Conservation (phyloP, 768 basidiomycete species). For the Psilocybe subaeruginosa region DNA sequence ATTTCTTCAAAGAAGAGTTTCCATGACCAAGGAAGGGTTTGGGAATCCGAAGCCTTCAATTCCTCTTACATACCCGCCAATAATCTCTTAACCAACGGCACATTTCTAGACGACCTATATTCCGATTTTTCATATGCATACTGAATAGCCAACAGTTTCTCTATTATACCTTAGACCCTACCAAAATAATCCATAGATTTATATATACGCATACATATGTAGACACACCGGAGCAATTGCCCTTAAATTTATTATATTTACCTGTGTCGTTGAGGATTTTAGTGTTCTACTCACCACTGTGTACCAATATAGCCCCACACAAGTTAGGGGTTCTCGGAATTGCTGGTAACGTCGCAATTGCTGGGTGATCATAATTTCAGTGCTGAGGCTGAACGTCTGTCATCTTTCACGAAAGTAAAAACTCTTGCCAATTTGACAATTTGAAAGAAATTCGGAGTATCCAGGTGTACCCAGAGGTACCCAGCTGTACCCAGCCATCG, state of each 20-base stretch:
- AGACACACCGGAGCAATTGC: neutral
- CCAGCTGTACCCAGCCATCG: too few relatives aligned
- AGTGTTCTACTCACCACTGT: neutral
- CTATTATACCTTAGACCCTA: slow-evolving; percentile 1
- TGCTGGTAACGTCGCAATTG: too few relatives aligned
- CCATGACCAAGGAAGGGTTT: slow-evolving; percentile 46
- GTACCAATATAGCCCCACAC: too few relatives aligned
- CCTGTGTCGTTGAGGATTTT: neutral
- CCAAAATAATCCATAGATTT: slow-evolving; percentile 17
- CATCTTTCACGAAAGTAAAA: too few relatives aligned
- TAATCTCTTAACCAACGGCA: slow-evolving; percentile 30
- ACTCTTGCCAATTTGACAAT: too few relatives aligned
- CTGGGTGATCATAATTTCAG: too few relatives aligned
- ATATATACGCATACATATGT: slow-evolving; percentile 2
- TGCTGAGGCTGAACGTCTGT: too few relatives aligned
- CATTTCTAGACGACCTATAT: slow-evolving; percentile 32
- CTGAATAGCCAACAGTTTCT: slow-evolving; percentile 16
- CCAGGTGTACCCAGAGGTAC: too few relatives aligned
- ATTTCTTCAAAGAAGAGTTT: slow-evolving; percentile 51
- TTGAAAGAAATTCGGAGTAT: too few relatives aligned
- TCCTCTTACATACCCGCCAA: slow-evolving; percentile 19
- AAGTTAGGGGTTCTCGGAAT: too few relatives aligned
- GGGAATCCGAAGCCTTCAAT: slow-evolving; percentile 55
- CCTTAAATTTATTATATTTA: slow-evolving; percentile 17
- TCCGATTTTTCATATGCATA: slow-evolving; percentile 36